phyloP scores from a whole-genome alignment of 345 rosid species.

The Camelina hispida region DNA sequence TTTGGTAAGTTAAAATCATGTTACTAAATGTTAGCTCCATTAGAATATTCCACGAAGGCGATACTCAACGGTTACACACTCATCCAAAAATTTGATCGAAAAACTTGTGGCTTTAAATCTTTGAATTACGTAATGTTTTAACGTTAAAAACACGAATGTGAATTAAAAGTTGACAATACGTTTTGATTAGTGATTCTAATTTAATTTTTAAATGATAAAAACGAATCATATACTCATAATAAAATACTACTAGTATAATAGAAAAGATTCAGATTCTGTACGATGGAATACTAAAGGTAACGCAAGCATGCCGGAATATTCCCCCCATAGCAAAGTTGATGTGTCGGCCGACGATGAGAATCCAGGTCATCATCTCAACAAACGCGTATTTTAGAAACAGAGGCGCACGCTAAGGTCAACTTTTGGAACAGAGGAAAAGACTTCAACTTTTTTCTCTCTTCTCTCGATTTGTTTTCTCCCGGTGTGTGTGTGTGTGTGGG shows the following conservation, averaged over 20 bases:
- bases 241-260: too few relatives aligned
- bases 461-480: constrained; percentile 30
- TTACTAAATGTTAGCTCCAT: too few relatives aligned
- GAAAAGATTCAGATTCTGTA: constrained; percentile 25
- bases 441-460: background rate
- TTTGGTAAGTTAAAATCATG: too few relatives aligned
- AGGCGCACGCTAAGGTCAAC: constrained; percentile 33
- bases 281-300: background rate
- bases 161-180: background rate
- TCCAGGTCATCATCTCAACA: constrained; percentile 22
- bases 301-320: constrained; percentile 33
- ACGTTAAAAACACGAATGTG: too few relatives aligned
- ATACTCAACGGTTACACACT: too few relatives aligned
- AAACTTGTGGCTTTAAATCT: too few relatives aligned
- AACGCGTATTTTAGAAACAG: constrained; percentile 12
- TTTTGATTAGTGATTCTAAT: background rate
- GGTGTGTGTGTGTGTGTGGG: background rate
- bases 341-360: constrained; percentile 29
- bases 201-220: too few relatives aligned
- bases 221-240: background rate
- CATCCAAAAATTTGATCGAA: too few relatives aligned
- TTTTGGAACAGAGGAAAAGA: constrained; percentile 13
- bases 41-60: too few relatives aligned
- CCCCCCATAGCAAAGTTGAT: constrained; percentile 20
- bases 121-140: too few relatives aligned